Conservation (phyloP, 2,329 filamentous ascomycete genomes). For the Cryoendolithus antarcticus region DNA sequence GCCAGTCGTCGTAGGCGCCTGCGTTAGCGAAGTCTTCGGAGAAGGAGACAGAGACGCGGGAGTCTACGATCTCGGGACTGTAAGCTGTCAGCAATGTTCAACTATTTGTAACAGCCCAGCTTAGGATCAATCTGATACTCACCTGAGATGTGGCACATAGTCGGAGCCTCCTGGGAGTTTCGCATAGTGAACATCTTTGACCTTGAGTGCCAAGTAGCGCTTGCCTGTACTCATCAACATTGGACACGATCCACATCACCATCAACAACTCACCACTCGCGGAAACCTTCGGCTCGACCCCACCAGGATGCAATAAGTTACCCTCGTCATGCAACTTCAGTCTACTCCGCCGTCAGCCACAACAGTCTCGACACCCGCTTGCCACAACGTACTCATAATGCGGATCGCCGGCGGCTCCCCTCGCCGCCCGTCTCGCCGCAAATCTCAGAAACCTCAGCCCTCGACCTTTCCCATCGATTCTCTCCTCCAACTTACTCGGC, state of each 20-base stretch:
- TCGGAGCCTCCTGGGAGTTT: too few relatives aligned
- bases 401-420: too few relatives aligned
- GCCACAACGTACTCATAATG: too few relatives aligned
- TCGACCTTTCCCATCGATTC: too few relatives aligned
- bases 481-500: slow-evolving; percentile 15
- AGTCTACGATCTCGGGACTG: slow-evolving; percentile 17
- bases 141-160: too few relatives aligned
- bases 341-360: too few relatives aligned
- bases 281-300: slow-evolving; percentile 23
- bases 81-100: too few relatives aligned
- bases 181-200: slow-evolving; percentile 3
- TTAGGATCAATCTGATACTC: too few relatives aligned
- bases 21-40: slow-evolving; percentile 16
- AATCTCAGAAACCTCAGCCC: too few relatives aligned
- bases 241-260: slow-evolving; percentile 3
- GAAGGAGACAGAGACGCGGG: slow-evolving; percentile 22
- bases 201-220: slow-evolving; percentile 15
- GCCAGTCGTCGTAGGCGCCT: slow-evolving; percentile 19
- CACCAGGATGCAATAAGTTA: slow-evolving; percentile 16
- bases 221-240: slow-evolving; percentile 8
- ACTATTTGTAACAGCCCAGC: too few relatives aligned
- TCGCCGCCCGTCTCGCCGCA: too few relatives aligned
- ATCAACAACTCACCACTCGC: slow-evolving; percentile 15
- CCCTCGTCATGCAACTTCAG: slow-evolving; percentile 15
- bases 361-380: too few relatives aligned